Percentiles rank a stretch among this genome's conserved stretches.
Conservation (phyloP, 306 rosid species). For the Vigna hirtella region DNA sequence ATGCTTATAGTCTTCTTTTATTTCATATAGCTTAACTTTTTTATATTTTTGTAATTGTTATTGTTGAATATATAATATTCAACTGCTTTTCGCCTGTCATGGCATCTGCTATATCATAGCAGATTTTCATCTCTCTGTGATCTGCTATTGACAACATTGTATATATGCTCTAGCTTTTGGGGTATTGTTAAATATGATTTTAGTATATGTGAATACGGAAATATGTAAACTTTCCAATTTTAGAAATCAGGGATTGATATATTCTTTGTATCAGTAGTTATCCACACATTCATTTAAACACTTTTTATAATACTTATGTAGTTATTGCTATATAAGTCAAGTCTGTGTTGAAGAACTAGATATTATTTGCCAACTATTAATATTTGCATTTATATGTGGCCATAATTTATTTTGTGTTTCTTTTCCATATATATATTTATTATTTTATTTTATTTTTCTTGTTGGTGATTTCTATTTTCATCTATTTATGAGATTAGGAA, state of each 20-base stretch:
- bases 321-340: constrained; percentile 22
- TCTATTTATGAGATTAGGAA: constrained; percentile 63
- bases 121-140: not conserved
- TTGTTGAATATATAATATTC: not conserved
- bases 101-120: not conserved
- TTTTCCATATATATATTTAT: not conserved
- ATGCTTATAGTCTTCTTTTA: not conserved
- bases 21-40: not conserved
- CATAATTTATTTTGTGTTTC: constrained; percentile 2
- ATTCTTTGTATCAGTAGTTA: not conserved
- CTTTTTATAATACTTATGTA: not conserved
- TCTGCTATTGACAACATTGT: not conserved
- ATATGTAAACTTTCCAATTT: not conserved
- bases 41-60: not conserved
- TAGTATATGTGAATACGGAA: not conserved
- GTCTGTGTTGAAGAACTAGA: not conserved
- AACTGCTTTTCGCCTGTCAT: not conserved
- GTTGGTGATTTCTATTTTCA: constrained; percentile 27
- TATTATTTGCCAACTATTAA: not conserved
- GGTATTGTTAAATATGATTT: not conserved
- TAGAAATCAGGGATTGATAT: not conserved
- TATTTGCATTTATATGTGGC: not conserved
- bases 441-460: not conserved
- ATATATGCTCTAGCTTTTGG: not conserved
- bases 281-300: not conserved